Percentiles rank a stretch among this genome's conserved stretches.
These are phyloP conservation scores for Orbilia oligospora DNA, from an alignment of 2,329 filamentous ascomycete species.

Conservation along the genomic window DNA sequence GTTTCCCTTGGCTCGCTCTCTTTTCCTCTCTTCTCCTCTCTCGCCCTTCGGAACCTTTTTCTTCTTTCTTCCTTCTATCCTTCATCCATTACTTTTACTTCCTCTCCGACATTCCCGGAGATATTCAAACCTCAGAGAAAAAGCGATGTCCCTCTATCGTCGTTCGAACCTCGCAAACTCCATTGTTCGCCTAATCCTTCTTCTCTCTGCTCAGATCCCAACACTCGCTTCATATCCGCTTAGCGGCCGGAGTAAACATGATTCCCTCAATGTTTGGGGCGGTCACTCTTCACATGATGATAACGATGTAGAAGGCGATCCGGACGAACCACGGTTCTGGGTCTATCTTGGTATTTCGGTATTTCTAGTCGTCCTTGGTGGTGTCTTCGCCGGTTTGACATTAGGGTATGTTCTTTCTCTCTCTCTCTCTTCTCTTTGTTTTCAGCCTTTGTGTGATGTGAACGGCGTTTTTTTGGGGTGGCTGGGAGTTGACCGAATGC, in stretches of 20 bases:
- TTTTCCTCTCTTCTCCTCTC: neutral
- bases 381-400: constrained; percentile 94
- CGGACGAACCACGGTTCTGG: constrained; percentile 79
- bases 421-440: neutral
- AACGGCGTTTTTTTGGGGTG: neutral
- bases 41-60: neutral
- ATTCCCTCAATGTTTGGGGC: constrained; percentile 39
- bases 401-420: constrained; percentile 75
- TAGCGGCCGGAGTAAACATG: constrained; percentile 19
- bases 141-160: constrained; percentile 36
- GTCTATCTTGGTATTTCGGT: constrained; percentile 84
- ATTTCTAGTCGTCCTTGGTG: constrained; percentile 85
- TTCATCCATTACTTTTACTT: neutral
- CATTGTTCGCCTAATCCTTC: constrained; percentile 36
- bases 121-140: neutral
- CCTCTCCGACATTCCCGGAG: neutral
- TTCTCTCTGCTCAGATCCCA: constrained; percentile 58
- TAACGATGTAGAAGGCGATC: constrained; percentile 66
- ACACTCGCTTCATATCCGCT: constrained; percentile 55
- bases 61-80: neutral
- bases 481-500: neutral
- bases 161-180: constrained; percentile 41
- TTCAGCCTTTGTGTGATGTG: neutral
- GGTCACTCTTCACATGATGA: constrained; percentile 30
- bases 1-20: neutral